phyloP scores from a whole-genome alignment of 805 yeast genomes.

The Myxozyma neotropica region DNA sequence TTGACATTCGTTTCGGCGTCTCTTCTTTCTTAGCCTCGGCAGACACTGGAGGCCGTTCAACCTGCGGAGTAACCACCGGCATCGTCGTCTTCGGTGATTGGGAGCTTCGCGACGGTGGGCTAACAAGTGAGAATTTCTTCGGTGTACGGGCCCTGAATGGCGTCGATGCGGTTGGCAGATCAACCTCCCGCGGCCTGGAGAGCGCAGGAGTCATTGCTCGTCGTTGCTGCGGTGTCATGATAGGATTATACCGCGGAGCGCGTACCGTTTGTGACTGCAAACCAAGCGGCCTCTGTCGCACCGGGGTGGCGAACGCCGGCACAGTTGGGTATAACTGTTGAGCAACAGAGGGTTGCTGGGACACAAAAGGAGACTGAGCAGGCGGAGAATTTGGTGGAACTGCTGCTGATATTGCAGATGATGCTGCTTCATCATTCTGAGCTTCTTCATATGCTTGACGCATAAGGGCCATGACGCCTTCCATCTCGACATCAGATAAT shows the following conservation, averaged over 20 bases:
- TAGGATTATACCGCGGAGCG: slow-evolving; percentile 33
- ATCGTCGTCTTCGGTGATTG: background rate
- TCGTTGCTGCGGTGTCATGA: slow-evolving; percentile 28
- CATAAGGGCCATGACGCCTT: slow-evolving; percentile 71
- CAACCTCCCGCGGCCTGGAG: background rate
- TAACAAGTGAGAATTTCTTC: slow-evolving; percentile 1
- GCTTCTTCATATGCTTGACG: slow-evolving; percentile 44
- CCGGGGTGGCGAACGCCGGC: slow-evolving; percentile 24
- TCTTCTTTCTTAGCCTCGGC: background rate
- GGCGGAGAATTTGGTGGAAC: slow-evolving; percentile 33
- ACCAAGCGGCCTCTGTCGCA: slow-evolving; percentile 15
- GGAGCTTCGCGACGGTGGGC: slow-evolving; percentile 3
- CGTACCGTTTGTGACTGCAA: slow-evolving; percentile 13
- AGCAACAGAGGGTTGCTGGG: slow-evolving; percentile 13
- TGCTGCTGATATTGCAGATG: slow-evolving; percentile 34
- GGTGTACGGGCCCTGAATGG: slow-evolving; percentile 44
- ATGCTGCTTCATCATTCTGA: slow-evolving; percentile 18
- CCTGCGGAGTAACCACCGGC: background rate
- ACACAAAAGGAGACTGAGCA: slow-evolving; percentile 28
- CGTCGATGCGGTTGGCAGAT: slow-evolving; percentile 31
- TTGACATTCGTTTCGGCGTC: slow-evolving; percentile 43
- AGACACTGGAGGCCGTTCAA: background rate
- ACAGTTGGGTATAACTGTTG: slow-evolving; percentile 25
- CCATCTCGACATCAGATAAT: slow-evolving; percentile 71
- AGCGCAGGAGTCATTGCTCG: slow-evolving; percentile 17